These are phyloP conservation scores for Sanghuangporus weigelae DNA, from an alignment of 1,284 basidiomycete species.

Conservation along the genomic window DNA sequence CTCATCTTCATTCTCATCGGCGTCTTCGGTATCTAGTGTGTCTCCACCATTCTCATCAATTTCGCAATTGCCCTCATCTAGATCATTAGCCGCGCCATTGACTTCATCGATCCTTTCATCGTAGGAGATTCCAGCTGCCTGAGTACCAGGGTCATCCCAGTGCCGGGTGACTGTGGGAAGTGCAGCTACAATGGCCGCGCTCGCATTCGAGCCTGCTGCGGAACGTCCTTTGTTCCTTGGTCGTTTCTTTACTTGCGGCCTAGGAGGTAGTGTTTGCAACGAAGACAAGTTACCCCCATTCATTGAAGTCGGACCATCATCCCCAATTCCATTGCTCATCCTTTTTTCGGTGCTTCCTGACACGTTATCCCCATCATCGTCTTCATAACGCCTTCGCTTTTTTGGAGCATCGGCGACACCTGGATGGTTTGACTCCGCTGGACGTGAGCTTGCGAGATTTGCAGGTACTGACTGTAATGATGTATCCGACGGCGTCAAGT, in stretches of 20 bases:
- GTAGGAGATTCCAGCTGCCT: conserved; percentile 28
- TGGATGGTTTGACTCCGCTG: background rate
- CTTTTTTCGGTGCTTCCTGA: background rate
- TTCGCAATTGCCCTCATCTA: conserved; percentile 16
- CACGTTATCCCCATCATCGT: background rate
- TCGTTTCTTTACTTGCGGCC: conserved; percentile 7
- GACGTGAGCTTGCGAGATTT: background rate
- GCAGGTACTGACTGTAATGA: background rate
- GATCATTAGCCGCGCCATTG: conserved; percentile 18
- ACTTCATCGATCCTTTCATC: conserved; percentile 20
- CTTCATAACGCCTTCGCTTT: conserved; percentile 12
- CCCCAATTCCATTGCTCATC: no score
- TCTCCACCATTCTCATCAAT: conserved; percentile 9
- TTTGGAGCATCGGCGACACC: background rate
- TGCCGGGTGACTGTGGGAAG: conserved; percentile 27
- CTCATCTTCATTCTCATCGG: conserved; percentile 26
- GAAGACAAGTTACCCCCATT: background rate
- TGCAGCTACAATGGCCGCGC: background rate
- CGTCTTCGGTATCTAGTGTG: background rate
- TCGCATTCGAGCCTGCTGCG: background rate
- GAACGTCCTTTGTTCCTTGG: background rate
- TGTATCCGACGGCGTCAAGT: conserved; percentile 1
- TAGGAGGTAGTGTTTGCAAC: conserved; percentile 4
- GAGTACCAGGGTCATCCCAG: conserved; percentile 40
- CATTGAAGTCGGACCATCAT: background rate